Conservation (phyloP, 495 filamentous ascomycete genomes). For the Penicillium pulvis region DNA sequence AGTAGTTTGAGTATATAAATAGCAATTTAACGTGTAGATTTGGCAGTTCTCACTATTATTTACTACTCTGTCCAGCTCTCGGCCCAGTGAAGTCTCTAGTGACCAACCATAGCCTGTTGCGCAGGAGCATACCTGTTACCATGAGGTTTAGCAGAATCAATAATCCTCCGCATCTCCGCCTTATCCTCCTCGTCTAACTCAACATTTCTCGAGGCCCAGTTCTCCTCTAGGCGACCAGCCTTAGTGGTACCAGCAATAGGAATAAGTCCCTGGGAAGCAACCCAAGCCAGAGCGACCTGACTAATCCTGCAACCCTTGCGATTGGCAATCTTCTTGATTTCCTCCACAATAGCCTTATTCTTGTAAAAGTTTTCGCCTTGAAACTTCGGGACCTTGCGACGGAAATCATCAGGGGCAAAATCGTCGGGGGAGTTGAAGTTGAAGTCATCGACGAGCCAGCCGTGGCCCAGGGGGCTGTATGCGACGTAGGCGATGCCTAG, state of each 20-base stretch:
- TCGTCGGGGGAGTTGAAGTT: constrained; percentile 45
- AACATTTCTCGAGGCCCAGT: constrained; percentile 44
- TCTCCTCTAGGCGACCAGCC: constrained; percentile 39
- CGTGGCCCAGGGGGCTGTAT: constrained; percentile 49
- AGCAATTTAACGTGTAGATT: no score
- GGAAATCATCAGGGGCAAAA: constrained; percentile 47
- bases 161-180: constrained; percentile 38
- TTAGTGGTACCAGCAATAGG: constrained; percentile 54
- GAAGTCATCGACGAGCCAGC: constrained; percentile 50
- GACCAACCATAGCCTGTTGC: constrained; percentile 2
- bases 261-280: constrained; percentile 49
- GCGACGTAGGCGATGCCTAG: constrained; percentile 47
- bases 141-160: constrained; percentile 43
- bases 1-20: no score
- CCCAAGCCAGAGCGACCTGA: constrained; percentile 51
- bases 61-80: no score
- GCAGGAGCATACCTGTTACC: constrained; percentile 18
- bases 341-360: constrained; percentile 46
- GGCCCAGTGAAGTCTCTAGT: background rate
- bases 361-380: constrained; percentile 55
- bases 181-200: constrained; percentile 39
- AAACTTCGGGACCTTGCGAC: constrained; percentile 46
- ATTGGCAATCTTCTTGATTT: constrained; percentile 44
- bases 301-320: constrained; percentile 40
- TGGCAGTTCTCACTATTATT: no score